A percentile compares a stretch with the other conserved stretches of the same genome.
Evolutionary conservation across 306 rosid genomes (phyloP).

Genomic region (Hippophae rhamnoides): DNA sequence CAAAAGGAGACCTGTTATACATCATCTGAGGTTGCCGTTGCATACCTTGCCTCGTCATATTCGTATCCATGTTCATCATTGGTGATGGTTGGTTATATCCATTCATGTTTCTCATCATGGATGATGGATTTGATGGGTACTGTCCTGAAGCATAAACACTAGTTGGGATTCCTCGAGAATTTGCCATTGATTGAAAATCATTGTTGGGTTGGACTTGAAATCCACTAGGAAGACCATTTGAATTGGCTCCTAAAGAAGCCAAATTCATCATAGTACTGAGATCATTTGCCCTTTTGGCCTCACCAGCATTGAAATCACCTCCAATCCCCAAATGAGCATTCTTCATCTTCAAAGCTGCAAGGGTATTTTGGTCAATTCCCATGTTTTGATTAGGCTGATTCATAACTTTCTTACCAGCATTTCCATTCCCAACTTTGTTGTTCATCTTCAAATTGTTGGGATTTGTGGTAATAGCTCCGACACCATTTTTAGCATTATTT

Average conservation of each 20-base stretch:
- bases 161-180: slow-evolving; percentile 21
- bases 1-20: slow-evolving; percentile 62
- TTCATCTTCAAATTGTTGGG: slow-evolving; percentile 10
- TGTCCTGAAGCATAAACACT: slow-evolving; percentile 40
- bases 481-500: slow-evolving; percentile 33
- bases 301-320: slow-evolving; percentile 39
- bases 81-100: slow-evolving; percentile 44
- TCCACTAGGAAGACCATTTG: slow-evolving; percentile 38
- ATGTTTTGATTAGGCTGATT: slow-evolving; percentile 31
- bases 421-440: slow-evolving; percentile 27
- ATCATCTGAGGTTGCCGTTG: slow-evolving; percentile 76
- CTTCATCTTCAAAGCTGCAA: slow-evolving; percentile 57
- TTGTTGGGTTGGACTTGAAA: slow-evolving; percentile 39
- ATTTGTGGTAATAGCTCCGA: slow-evolving; percentile 23
- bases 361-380: slow-evolving; percentile 50
- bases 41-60: slow-evolving; percentile 42
- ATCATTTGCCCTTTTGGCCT: slow-evolving; percentile 42
- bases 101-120: slow-evolving; percentile 48
- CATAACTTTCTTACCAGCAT: slow-evolving; percentile 35
- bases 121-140: slow-evolving; percentile 46
- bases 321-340: slow-evolving; percentile 36
- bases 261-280: slow-evolving; percentile 62
- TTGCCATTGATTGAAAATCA: slow-evolving; percentile 28
- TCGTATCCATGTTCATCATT: slow-evolving; percentile 67
- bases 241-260: slow-evolving; percentile 37